Base-by-base conservation (phyloP, 2,329 filamentous ascomycete species). In the Elsinoe fawcettii region DNA sequence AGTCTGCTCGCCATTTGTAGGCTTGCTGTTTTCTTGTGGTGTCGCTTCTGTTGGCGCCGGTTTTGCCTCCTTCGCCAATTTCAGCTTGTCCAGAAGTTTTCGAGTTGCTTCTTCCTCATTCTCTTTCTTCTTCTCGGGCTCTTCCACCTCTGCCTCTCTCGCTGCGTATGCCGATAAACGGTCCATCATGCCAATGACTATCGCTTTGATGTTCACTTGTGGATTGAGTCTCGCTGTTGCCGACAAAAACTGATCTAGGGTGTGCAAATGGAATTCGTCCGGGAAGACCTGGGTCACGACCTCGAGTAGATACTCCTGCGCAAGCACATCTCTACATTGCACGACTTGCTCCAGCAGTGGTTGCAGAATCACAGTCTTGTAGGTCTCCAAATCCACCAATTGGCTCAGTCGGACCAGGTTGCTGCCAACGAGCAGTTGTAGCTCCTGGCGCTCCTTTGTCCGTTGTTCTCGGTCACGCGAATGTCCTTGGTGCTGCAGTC, bases 271-370 rank as follows among this genome's bases (percentile, higher is more conserved):
- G 70, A 92, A 99, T 69, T 99, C 93, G 73, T 99, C 93, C 0
- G 93, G 93, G 76, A 99, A 99, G 55, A 97, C 93, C 72, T 99
- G 95, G 4, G 92, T 99, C 63, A 99, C 95, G 61, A 99, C 93
- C 79, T 99, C 93, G 51, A 99, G 78, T 11, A 99, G 81, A 74
- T 99, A 99, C 71, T 99, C 93, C 70, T 99, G 93, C 32, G 93
- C 93, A 61, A 99, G 76, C 12, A 99, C 91, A 76, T 99, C 93
- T 60, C 93, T 86, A 69, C 93, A 99, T 70, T 99, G 93, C 11
- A 99, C 93, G 58, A 99, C 92, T 74, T 99, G 93, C 71, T 99
- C 93, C 63, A 99, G 74, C 56, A 99, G 76, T 6, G 93, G 92
- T 43, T 85, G 88, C 56, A 99, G 74, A 60, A 99, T 97, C 27